Conservation (phyloP, 2,329 filamentous ascomycete genomes). For the Exserohilum rostratum region DNA sequence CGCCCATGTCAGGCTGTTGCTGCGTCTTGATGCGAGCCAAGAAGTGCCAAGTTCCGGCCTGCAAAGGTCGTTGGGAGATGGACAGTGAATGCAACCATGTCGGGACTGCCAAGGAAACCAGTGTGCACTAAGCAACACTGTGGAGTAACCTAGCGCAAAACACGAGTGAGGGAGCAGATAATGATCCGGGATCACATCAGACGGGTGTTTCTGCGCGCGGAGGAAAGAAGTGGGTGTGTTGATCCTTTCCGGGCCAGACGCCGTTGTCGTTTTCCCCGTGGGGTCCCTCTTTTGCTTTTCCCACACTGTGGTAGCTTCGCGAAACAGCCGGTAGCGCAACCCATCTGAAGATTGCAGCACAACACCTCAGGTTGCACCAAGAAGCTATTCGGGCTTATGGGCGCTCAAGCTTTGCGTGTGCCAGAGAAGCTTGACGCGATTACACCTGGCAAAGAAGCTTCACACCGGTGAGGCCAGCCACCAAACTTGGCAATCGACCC, state of each 20-base stretch:
- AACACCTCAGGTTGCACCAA: constrained; percentile 3
- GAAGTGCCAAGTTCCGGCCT: constrained; percentile 38
- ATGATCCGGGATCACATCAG: constrained; percentile 16
- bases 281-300: constrained; percentile 21
- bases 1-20: constrained; percentile 26
- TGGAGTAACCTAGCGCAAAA: constrained; percentile 15
- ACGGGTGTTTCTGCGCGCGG: constrained; percentile 20
- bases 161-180: constrained; percentile 27
- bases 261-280: constrained; percentile 28
- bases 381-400: constrained; percentile 3
- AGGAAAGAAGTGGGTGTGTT: constrained; percentile 20
- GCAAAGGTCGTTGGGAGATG: constrained; percentile 24
- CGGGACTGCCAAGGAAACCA: constrained; percentile 32
- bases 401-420: constrained; percentile 32
- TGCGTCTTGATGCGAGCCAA: constrained; percentile 38
- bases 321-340: neutral
- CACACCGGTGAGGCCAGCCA: constrained; percentile 29
- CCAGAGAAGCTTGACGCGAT: constrained; percentile 28
- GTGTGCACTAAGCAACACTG: constrained; percentile 34
- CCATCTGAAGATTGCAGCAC: neutral
- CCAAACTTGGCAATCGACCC: constrained; percentile 35
- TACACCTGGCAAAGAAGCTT: constrained; percentile 30
- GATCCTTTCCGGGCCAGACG: constrained; percentile 18
- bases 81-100: constrained; percentile 31
- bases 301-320: constrained; percentile 7